A percentile compares a stretch with the other conserved stretches of the same genome.
These are phyloP conservation scores for Kalmanozyma brasiliensis DNA, from an alignment of 1,284 basidiomycete genomes.

Conservation along the genomic window DNA sequence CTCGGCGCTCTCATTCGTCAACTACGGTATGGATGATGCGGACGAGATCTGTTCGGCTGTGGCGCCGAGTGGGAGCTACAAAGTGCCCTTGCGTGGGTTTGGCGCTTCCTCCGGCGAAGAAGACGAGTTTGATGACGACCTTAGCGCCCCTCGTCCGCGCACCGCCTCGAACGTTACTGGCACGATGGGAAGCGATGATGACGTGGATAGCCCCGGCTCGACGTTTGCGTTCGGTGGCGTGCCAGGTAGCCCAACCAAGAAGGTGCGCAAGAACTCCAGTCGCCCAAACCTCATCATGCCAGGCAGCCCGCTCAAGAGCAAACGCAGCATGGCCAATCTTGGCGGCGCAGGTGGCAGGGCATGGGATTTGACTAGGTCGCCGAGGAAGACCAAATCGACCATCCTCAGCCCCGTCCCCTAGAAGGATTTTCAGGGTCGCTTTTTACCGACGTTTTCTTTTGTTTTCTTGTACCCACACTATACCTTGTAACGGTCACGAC, in stretches of 20 bases:
- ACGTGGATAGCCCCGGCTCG: conserved; percentile 15
- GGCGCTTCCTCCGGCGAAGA: conserved; percentile 37
- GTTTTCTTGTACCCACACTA: background rate
- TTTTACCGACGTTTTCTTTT: conserved; percentile 14
- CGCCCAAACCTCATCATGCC: conserved; percentile 12
- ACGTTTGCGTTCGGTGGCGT: background rate
- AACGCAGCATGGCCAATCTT: conserved; percentile 39
- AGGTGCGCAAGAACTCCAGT: conserved; percentile 38
- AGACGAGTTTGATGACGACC: conserved; percentile 38
- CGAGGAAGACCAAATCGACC: conserved; percentile 38
- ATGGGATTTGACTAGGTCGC: conserved; percentile 20
- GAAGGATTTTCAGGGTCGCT: conserved; percentile 2
- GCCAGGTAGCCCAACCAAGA: conserved; percentile 31
- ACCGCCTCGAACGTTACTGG: conserved; percentile 29
- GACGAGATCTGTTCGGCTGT: conserved; percentile 66
- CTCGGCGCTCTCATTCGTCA: conserved; percentile 58
- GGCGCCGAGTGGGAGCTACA: conserved; percentile 62
- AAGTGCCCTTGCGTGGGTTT: conserved; percentile 58
- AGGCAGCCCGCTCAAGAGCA: conserved; percentile 26
- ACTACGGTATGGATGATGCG: conserved; percentile 66
- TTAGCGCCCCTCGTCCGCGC: conserved; percentile 16
- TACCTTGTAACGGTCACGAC: too few species aligned
- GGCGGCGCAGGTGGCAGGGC: conserved; percentile 8
- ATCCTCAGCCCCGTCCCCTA: conserved; percentile 34
- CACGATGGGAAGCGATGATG: conserved; percentile 27